phyloP scores from a whole-genome alignment of 140 eudicot genomes.

The Ambrosia hybrid region DNA sequence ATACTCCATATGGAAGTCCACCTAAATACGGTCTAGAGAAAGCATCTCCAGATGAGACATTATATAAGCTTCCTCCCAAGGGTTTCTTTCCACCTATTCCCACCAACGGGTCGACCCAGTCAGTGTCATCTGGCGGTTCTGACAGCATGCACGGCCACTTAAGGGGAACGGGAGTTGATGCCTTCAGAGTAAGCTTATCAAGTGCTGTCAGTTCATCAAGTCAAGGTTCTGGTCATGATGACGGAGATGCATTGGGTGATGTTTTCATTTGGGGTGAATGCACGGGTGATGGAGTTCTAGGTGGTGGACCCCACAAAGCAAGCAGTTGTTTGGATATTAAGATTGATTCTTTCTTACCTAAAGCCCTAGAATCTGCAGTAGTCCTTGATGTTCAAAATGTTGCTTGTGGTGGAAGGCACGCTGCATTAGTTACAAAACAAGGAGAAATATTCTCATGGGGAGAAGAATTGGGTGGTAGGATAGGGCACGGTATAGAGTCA shows the following conservation, averaged over 20 bases:
- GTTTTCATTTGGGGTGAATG: conserved; percentile 92
- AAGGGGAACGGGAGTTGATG: conserved; percentile 58
- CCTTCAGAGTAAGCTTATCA: conserved; percentile 75
- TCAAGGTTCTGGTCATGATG: conserved; percentile 81
- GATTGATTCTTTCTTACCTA: conserved; percentile 66
- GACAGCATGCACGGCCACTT: conserved; percentile 52
- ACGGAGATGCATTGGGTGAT: conserved; percentile 79
- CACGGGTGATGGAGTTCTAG: conserved; percentile 62
- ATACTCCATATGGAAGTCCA: conserved; percentile 78
- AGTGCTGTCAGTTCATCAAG: conserved; percentile 97
- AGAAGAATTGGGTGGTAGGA: conserved; percentile 82
- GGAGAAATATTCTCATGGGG: conserved; percentile 95
- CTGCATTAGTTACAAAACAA: conserved; percentile 77
- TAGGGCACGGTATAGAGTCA: conserved; percentile 81
- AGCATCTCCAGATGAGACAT: conserved; percentile 62
- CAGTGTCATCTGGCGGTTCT: conserved; percentile 42
- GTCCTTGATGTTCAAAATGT: conserved; percentile 73
- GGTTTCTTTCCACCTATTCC: conserved; percentile 44
- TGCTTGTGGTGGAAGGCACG: conserved; percentile 85
- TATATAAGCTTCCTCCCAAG: conserved; percentile 59
- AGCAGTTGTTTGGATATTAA: conserved; percentile 39
- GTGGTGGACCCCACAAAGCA: conserved; percentile 57
- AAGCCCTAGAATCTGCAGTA: conserved; percentile 71
- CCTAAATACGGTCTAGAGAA: conserved; percentile 64
- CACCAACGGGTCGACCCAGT: conserved; percentile 31